These are phyloP conservation scores for Mitragyna speciosa DNA, from an alignment of 257 asterid species.

Conservation along the genomic window DNA sequence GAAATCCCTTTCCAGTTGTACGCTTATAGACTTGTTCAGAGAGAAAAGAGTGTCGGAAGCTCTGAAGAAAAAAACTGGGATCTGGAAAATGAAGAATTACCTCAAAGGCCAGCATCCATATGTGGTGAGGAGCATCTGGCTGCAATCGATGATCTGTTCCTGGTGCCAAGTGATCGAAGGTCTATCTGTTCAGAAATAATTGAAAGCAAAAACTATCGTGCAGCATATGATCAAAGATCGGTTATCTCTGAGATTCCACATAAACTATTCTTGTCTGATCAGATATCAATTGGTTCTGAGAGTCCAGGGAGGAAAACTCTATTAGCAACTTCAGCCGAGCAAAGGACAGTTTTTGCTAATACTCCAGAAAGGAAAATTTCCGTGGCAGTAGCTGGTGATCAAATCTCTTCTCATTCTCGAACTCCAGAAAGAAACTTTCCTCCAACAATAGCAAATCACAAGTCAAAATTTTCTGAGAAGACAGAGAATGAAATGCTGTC, in stretches of 20 bases:
- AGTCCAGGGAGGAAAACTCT: conserved; percentile 40
- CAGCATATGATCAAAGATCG: conserved; percentile 49
- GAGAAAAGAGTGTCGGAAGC: conserved; percentile 42
- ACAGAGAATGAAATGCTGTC: conserved; percentile 21
- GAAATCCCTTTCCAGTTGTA: conserved; percentile 82
- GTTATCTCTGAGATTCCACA: conserved; percentile 59
- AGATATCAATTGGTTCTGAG: conserved; percentile 46
- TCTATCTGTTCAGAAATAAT: conserved; percentile 71
- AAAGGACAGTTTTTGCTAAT: conserved; percentile 15
- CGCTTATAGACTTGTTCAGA: conserved; percentile 61
- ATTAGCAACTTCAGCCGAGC: conserved; percentile 19
- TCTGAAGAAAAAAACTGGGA: conserved; percentile 48
- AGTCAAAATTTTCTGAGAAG: conserved; percentile 23
- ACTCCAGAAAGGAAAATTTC: conserved; percentile 36
- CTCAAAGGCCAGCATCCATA: conserved; percentile 38
- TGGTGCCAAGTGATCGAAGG: conserved; percentile 51
- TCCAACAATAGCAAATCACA: conserved; percentile 17
- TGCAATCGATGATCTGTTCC: conserved; percentile 70
- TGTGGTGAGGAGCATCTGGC: conserved; percentile 54
- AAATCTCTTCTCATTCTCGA: conserved; percentile 18
- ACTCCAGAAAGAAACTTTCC: conserved; percentile 14
- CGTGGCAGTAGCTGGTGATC: conserved; percentile 12
- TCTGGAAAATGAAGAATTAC: conserved; percentile 29
- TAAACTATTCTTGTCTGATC: conserved; percentile 41
- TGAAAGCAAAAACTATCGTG: conserved; percentile 36